Conservation (phyloP, 1,139 yeast genomes). For the Candida albicans region DNA sequence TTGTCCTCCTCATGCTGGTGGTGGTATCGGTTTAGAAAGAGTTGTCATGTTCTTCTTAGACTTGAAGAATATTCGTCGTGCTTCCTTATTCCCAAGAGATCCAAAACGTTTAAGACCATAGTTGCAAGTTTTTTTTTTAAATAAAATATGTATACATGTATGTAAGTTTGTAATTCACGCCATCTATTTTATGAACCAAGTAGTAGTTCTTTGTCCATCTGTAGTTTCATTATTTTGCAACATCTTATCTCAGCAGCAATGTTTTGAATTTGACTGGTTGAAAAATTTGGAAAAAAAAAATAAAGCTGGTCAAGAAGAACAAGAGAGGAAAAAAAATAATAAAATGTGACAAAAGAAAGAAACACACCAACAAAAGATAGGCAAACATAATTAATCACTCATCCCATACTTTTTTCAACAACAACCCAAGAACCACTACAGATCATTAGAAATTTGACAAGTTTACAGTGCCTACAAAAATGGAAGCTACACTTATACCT, state of each 20-base stretch:
- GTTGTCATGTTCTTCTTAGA: constrained; percentile 98
- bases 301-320: neutral
- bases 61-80: constrained; percentile 94
- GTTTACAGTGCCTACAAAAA: constrained; percentile 8
- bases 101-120: constrained; percentile 91
- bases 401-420: no score
- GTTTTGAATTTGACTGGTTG: neutral
- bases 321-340: neutral
- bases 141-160: neutral
- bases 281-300: neutral
- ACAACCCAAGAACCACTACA: no score
- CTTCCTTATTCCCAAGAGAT: constrained; percentile 98
- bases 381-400: neutral
- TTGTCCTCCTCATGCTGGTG: constrained; percentile 99
- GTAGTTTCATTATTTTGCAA: no score
- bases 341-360: neutral
- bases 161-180: neutral
- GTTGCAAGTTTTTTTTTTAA: no score
- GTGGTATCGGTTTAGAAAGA: constrained; percentile 98
- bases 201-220: neutral
- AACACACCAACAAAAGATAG: neutral
- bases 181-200: neutral
- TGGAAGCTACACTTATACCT: constrained; percentile 32
- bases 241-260: neutral
- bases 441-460: neutral